Evolutionary conservation across 352 stramenopile species (phyloP).

Genomic region (Blastocystis sp.): DNA sequence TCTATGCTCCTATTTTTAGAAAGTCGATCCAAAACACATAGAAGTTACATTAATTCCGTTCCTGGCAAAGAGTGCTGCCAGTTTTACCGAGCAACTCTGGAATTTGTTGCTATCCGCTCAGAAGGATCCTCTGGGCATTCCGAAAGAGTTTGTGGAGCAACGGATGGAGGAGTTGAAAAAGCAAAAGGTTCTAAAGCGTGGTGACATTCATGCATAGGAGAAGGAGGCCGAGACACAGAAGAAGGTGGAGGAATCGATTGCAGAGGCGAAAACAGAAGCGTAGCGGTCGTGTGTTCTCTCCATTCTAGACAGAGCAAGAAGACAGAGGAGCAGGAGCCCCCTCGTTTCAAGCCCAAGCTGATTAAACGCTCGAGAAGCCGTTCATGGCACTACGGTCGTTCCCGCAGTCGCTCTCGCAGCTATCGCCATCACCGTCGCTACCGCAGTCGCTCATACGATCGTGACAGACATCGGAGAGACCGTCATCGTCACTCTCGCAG

Average conservation of each 20-base stretch:
- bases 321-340: background rate
- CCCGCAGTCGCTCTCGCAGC: background rate
- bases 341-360: background rate
- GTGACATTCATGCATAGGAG: background rate
- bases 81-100: conserved; percentile 56
- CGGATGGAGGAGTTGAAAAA: conserved; percentile 55
- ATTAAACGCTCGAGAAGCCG: conserved; percentile 5
- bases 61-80: background rate
- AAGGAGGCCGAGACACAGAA: background rate
- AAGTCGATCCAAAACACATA: conserved; percentile 56
- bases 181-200: background rate
- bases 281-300: background rate
- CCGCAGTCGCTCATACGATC: background rate
- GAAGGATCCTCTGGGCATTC: conserved; percentile 51
- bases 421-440: background rate
- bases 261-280: background rate
- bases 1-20: background rate
- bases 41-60: conserved; percentile 57
- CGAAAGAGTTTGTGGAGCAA: conserved; percentile 47
- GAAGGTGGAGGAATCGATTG: conserved; percentile 35
- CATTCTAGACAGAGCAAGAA: background rate
- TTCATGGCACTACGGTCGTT: background rate
- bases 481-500: background rate
- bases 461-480: background rate
- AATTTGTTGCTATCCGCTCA: conserved; percentile 46